These are phyloP conservation scores for Mikania micrantha DNA, from an alignment of 129 eudicot genomes.

Conservation along the genomic window DNA sequence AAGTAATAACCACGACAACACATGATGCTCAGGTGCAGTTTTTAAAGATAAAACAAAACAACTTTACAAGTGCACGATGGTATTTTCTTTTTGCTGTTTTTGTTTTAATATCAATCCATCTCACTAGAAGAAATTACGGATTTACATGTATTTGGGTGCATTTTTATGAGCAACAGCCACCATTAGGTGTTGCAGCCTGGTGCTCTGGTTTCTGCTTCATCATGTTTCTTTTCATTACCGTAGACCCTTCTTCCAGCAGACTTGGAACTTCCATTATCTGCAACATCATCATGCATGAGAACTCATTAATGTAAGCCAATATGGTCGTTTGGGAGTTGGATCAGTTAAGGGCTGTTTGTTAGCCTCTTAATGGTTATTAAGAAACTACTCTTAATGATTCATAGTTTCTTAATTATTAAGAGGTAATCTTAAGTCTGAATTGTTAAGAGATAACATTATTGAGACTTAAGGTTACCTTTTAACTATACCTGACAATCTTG, in stretches of 20 bases:
- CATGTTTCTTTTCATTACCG: slow-evolving; percentile 59
- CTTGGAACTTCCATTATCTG: slow-evolving; percentile 97
- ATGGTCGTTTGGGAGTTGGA: background rate
- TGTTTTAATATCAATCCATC: background rate
- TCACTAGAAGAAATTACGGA: background rate
- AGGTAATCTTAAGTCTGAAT: no score
- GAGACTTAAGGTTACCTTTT: no score
- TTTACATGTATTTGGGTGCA: slow-evolving; percentile 26
- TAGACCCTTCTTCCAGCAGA: slow-evolving; percentile 86
- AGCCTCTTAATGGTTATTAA: no score
- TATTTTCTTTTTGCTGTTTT: background rate
- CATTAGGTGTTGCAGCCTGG: slow-evolving; percentile 21
- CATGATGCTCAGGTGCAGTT: background rate
- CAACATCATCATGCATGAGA: background rate
- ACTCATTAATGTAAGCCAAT: background rate
- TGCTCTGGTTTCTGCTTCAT: slow-evolving; percentile 65
- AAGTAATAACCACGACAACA: background rate
- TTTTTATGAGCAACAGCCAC: slow-evolving; percentile 64
- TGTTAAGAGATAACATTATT: no score
- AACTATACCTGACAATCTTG: no score
- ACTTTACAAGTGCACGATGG: slow-evolving; percentile 34
- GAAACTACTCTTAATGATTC: no score
- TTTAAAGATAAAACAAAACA: slow-evolving; percentile 18
- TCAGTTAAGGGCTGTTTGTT: no score
- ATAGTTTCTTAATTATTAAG: no score